Conservation (phyloP, 1,284 basidiomycete genomes). For the Volvariella volvacea region DNA sequence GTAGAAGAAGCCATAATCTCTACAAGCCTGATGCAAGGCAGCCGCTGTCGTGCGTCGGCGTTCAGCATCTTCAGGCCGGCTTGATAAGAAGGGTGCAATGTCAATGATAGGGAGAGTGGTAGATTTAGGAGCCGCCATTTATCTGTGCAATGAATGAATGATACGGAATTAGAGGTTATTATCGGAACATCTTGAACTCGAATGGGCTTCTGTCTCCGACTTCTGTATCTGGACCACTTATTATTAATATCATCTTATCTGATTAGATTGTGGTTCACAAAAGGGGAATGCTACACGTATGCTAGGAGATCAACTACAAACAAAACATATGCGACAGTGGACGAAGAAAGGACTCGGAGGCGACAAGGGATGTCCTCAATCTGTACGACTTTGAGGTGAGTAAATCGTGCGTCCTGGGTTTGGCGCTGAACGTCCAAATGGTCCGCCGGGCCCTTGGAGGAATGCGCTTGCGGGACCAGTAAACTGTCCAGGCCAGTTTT, state of each 20-base stretch:
- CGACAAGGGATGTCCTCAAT: constrained; percentile 12
- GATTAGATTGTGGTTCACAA: constrained; percentile 10
- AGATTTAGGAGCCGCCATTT: constrained; percentile 5
- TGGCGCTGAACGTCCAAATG: constrained; percentile 26
- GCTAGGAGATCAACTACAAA: background rate
- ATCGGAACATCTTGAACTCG: background rate
- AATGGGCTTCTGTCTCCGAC: too few species aligned
- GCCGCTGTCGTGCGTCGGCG: constrained; percentile 43
- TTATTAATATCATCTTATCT: background rate
- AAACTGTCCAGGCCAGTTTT: constrained; percentile 29
- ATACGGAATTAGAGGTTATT: constrained; percentile 4
- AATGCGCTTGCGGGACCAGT: constrained; percentile 42
- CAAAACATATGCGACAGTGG: background rate
- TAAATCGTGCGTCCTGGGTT: constrained; percentile 54
- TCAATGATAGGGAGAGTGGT: constrained; percentile 43
- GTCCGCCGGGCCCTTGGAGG: constrained; percentile 29
- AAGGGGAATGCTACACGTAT: background rate
- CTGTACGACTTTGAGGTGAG: constrained; percentile 35
- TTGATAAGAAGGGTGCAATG: constrained; percentile 47
- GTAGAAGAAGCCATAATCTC: constrained; percentile 84
- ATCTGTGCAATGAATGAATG: constrained; percentile 12
- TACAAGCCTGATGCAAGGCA: constrained; percentile 66
- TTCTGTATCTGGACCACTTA: too few species aligned
- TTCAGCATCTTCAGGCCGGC: constrained; percentile 21
- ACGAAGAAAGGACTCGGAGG: background rate